Conservation (phyloP, 768 basidiomycete genomes). For the Russula earlei region DNA sequence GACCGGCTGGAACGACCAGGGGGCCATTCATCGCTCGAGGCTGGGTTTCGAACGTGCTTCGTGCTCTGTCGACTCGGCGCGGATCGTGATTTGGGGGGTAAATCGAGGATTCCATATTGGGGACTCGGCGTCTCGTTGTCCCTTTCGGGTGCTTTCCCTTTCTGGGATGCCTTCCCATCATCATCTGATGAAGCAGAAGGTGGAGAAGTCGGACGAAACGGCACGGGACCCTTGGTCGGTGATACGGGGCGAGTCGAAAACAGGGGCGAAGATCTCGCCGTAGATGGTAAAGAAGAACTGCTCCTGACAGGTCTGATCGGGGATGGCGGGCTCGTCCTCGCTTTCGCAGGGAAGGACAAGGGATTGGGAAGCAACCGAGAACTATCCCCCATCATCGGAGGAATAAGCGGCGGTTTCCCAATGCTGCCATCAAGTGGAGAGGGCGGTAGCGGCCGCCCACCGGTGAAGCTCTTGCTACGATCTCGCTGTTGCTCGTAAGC, state of each 20-base stretch:
- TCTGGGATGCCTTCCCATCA: conserved; percentile 8
- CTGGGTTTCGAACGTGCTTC: conserved; percentile 5
- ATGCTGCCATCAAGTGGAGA: conserved; percentile 15
- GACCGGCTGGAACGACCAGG: conserved; percentile 15
- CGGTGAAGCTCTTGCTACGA: conserved; percentile 17
- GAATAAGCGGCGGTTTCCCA: conserved; percentile 9
- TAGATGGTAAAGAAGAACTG: conserved; percentile 5
- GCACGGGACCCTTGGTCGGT: conserved; percentile 2
- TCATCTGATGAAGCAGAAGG: conserved; percentile 14
- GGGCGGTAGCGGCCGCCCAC: conserved; percentile 16
- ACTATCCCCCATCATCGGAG: conserved; percentile 1
- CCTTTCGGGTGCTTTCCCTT: conserved; percentile 1
- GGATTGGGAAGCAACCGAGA: conserved; percentile 10
- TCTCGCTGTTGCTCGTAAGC: background rate
- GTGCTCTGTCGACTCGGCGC: conserved; percentile 12
- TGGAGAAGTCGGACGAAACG: conserved; percentile 15
- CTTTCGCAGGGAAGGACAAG: background rate
- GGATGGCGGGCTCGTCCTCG: conserved; percentile 5
- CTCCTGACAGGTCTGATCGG: conserved; percentile 10
- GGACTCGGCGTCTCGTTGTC: conserved; percentile 14
- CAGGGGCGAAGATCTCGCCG: background rate
- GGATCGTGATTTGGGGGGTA: conserved; percentile 18
- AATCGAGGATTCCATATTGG: conserved; percentile 20
- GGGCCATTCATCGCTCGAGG: conserved; percentile 4
- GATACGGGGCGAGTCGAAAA: conserved; percentile 6